Evolutionary conservation across 225 moss, liverwort and hornwort genomes (phyloP), one percentile per base, ranked within the genome.

Genomic region (Physcomitrium patens): DNA sequence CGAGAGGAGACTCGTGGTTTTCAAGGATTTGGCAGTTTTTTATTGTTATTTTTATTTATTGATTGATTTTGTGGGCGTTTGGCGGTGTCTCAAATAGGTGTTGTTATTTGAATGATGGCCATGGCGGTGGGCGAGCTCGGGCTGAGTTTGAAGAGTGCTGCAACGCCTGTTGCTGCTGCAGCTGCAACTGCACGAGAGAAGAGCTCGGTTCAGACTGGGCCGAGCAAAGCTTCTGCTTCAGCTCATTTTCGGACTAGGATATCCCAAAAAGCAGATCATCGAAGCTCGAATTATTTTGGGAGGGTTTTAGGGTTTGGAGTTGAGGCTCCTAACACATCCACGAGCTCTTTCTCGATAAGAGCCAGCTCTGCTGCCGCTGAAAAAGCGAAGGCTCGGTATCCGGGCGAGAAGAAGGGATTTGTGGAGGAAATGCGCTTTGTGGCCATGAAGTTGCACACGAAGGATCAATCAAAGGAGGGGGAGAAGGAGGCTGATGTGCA

Each of bases 391-490:
- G 65, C 68, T 28, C 85, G 81, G 20, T 94, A 89, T 41, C 97
- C 97, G 9, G 97, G 97, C 53, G 97, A 94, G 57, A 78, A 76
- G 14, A 97, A 97, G 75, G 97, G 97, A 24, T 97, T 97, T 22
- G 91, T 97, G 65, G 97, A 97, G 64, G 97, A 97, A 79, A 97
- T 97, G 97, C 86, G 97, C 28, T 97, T 97, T 31, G 97, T 97
- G 69, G 94, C 97, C 57, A 97, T 97, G 97, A 92, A 90, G 75
- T 72, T 97, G 82, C 97, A 97, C 76, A 97, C 97, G 11, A 94
- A 90, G 81, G 94, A 94, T 75, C 97, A 99, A 58, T 64, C 94
- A 20, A 99, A 94, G 82, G 97, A 99, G 45, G 97, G 97, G 19
- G 97, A 89, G 87, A 93, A 90, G 87, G 63, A 82, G 77, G 92